Base-by-base conservation (phyloP, 257 asterid genomes). In the Scutellaria minor region DNA sequence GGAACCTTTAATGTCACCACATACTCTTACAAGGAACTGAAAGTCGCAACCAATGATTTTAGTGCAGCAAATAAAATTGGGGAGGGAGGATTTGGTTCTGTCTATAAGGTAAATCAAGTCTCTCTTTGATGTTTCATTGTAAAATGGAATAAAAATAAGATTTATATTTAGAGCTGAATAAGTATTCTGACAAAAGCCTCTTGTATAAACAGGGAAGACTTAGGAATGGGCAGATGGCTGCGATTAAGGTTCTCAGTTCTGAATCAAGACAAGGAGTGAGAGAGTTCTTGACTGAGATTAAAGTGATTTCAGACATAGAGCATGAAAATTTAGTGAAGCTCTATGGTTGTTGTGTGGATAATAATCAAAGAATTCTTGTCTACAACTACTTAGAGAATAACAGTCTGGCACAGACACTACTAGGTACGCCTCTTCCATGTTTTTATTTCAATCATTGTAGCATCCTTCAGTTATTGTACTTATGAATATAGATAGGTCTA, bases 11-110 rank as follows among this genome's bases (percentile, higher is more conserved):
- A 89, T 42, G 94, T 90, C 54, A 78, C 35, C 44, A 70, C 83
- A 62, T 95, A 85, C 89, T 82, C 94, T 3, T 86, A 92, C 85
- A 92, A 78, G 85, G 96, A 85, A 68, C 85, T 95, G 80, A 78
- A 77, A 74, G 60, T 74, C 0, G 98, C 97, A 57, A 92, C 99
- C 6, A 53, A 88, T 71, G 96, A 84, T 75, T 95, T 85, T 73
- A 86, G 89, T 82, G 85, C 76, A 53, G 60, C 74, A 22, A 91
- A 87, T 76, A 95, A 95, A 82, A 84, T 95, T 18, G 99, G 99
- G 71, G 96, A 84, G 83, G 99, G 99, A 45, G 99, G 98, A 69
- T 95, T 95, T 80, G 99, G 99, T 72, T 81, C 88, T 14, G 99
- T 95, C 60, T 95, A 80, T 74, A 90, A 83, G 98, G 99, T 95